These are phyloP conservation scores for Schwanniomyces sp. DNA, from an alignment of 805 yeast species.

Conservation along the genomic window DNA sequence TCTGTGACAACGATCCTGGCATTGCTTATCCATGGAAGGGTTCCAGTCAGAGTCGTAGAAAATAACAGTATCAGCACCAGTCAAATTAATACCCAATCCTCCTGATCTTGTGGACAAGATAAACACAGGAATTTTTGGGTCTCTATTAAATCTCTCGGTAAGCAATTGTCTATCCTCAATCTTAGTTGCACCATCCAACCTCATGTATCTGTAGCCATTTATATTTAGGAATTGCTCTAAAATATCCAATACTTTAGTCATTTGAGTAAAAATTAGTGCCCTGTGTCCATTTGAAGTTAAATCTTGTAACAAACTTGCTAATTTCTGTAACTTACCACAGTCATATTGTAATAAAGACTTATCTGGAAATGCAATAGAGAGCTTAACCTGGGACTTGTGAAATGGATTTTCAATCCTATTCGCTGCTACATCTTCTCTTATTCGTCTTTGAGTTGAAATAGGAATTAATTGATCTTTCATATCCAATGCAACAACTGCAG, in stretches of 20 bases:
- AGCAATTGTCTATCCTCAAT: slow-evolving; percentile 94
- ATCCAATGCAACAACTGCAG: slow-evolving; percentile 77
- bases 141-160: slow-evolving; percentile 90
- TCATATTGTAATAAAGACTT: slow-evolving; percentile 89
- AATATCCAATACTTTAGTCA: slow-evolving; percentile 95
- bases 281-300: slow-evolving; percentile 87
- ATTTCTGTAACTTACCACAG: slow-evolving; percentile 91
- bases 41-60: slow-evolving; percentile 99
- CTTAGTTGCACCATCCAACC: slow-evolving; percentile 96
- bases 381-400: slow-evolving; percentile 80
- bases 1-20: slow-evolving; percentile 98
- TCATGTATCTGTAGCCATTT: slow-evolving; percentile 91
- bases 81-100: slow-evolving; percentile 94
- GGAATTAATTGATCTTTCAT: slow-evolving; percentile 56
- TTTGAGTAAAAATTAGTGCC: slow-evolving; percentile 93
- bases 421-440: slow-evolving; percentile 26
- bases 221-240: slow-evolving; percentile 90
- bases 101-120: slow-evolving; percentile 96
- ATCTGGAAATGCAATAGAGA: slow-evolving; percentile 95
- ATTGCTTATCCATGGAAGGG: slow-evolving; percentile 99
- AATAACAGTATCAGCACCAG: slow-evolving; percentile 98
- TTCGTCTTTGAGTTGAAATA: slow-evolving; percentile 29
- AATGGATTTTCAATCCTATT: slow-evolving; percentile 54
- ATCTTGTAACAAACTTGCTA: slow-evolving; percentile 73
- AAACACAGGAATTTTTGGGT: slow-evolving; percentile 82